A percentile compares a stretch with the other conserved stretches of the same genome.
These are phyloP conservation scores for Solanum etuberosum DNA, from an alignment of 257 asterid species.

Conservation along the genomic window DNA sequence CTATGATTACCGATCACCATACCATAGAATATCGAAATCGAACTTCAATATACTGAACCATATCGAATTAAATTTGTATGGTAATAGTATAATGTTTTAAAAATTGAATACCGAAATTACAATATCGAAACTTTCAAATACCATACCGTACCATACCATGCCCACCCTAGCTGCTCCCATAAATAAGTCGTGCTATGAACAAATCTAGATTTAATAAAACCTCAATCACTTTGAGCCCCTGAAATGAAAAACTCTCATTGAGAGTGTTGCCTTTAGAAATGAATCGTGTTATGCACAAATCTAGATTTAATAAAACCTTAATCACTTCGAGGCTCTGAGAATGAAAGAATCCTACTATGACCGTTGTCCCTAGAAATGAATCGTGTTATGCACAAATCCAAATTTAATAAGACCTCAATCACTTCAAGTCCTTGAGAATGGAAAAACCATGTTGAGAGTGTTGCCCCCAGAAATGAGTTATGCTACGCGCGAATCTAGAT, in stretches of 20 bases:
- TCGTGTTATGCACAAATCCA: neutral
- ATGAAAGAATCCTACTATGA: neutral
- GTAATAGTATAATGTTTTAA: no score
- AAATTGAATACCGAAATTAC: neutral
- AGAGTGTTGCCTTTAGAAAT: neutral
- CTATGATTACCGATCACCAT: neutral
- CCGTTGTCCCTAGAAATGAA: neutral
- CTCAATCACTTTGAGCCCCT: neutral
- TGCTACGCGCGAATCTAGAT: neutral
- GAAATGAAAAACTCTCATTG: neutral
- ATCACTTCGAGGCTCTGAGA: neutral
- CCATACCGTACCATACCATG: neutral
- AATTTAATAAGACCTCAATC: neutral
- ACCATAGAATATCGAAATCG: neutral
- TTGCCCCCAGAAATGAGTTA: neutral
- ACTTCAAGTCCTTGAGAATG: neutral
- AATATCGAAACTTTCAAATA: neutral
- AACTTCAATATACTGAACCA: neutral
- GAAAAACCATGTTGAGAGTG: neutral
- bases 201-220: neutral
- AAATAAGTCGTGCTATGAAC: neutral
- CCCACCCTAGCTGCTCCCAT: neutral
- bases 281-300: neutral
- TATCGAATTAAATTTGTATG: no score
- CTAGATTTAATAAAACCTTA: neutral